Conservation (phyloP, 2,329 filamentous ascomycete genomes). For the Talaromyces sp. region DNA sequence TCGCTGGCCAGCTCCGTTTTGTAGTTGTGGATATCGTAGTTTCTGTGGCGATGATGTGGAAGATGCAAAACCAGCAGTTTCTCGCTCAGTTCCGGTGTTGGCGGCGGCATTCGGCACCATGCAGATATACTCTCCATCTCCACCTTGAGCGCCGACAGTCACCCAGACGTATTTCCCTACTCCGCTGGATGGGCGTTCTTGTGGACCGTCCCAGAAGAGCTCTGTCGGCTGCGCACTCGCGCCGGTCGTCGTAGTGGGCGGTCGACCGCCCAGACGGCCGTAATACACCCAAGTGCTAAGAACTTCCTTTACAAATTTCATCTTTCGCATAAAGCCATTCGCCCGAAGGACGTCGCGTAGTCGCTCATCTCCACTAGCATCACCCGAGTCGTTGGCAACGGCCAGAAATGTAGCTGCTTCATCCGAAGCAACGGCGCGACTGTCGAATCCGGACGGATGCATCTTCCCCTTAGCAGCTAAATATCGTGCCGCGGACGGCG, state of each 20-base stretch:
- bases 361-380: conserved; percentile 32
- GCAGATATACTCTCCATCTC: conserved; percentile 41
- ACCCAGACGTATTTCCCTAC: conserved; percentile 50
- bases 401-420: conserved; percentile 38
- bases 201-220: conserved; percentile 40
- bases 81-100: background rate
- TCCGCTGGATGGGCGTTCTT: conserved; percentile 41
- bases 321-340: conserved; percentile 42
- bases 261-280: conserved; percentile 34
- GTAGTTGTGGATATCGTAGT: background rate
- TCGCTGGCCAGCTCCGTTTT: background rate
- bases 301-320: conserved; percentile 38
- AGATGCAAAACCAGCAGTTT: background rate
- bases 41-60: background rate
- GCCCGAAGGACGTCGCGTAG: conserved; percentile 41
- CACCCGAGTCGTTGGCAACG: conserved; percentile 33
- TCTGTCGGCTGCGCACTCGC: conserved; percentile 21
- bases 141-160: conserved; percentile 45
- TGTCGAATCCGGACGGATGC: conserved; percentile 42
- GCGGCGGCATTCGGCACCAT: background rate
- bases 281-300: conserved; percentile 38
- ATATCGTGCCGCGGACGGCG: conserved; percentile 41
- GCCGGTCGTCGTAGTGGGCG: conserved; percentile 17
- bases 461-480: conserved; percentile 39
- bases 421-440: conserved; percentile 38